phyloP scores from a whole-genome alignment of 2,329 filamentous ascomycete genomes.

The Trichoderma brevicompactum region DNA sequence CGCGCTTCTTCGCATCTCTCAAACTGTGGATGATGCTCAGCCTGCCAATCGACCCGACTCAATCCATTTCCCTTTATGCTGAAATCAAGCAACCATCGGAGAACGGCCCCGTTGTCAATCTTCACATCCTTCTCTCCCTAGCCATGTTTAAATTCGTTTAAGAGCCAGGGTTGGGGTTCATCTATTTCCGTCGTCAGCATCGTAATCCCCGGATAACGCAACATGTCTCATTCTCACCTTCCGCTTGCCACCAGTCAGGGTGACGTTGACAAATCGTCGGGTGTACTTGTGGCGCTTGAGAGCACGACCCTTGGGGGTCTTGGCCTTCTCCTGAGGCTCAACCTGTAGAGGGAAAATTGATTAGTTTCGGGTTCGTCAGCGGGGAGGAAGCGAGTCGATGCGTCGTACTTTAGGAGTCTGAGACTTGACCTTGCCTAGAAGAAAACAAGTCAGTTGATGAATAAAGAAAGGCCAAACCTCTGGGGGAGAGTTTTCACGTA shows the following conservation, averaged over 20 bases:
- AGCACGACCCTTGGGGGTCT: slow-evolving; percentile 94
- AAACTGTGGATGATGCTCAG: slow-evolving; percentile 42
- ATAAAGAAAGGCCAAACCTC: background rate
- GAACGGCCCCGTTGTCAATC: slow-evolving; percentile 41
- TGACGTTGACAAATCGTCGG: slow-evolving; percentile 97
- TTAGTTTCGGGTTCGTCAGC: slow-evolving; percentile 40
- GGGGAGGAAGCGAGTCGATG: slow-evolving; percentile 25
- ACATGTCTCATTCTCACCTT: slow-evolving; percentile 67
- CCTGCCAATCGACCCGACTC: slow-evolving; percentile 44
- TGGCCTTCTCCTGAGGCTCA: slow-evolving; percentile 92
- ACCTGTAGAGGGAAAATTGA: slow-evolving; percentile 57
- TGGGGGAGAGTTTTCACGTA: slow-evolving; percentile 40
- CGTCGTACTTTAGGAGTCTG: slow-evolving; percentile 83
- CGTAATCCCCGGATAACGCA: background rate
- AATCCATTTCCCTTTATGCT: slow-evolving; percentile 44
- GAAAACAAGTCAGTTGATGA: slow-evolving; percentile 51
- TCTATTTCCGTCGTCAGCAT: slow-evolving; percentile 51
- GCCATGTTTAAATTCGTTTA: slow-evolving; percentile 50
- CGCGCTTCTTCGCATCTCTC: slow-evolving; percentile 46
- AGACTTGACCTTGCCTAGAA: slow-evolving; percentile 95
- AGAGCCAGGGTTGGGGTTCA: slow-evolving; percentile 84
- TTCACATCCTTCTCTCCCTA: slow-evolving; percentile 38
- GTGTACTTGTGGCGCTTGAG: slow-evolving; percentile 98
- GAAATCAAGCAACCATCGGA: slow-evolving; percentile 40
- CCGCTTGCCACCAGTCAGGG: slow-evolving; percentile 95